These are phyloP conservation scores for Ophiostoma sp. DNA, from an alignment of 2,329 filamentous ascomycete species.

Conservation along the genomic window DNA sequence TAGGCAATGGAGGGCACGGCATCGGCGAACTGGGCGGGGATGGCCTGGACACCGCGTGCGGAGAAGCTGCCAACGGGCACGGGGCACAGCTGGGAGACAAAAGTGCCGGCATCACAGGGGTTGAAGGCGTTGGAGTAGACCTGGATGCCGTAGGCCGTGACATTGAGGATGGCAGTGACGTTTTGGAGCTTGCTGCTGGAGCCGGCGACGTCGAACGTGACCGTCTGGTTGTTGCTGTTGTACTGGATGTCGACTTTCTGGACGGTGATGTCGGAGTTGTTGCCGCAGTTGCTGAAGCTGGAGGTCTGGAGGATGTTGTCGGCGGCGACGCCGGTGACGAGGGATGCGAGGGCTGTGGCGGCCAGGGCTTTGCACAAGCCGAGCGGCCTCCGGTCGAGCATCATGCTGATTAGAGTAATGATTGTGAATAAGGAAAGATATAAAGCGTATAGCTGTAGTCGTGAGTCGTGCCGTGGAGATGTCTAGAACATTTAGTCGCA, in stretches of 20 bases:
- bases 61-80: slow-evolving; percentile 70
- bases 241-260: slow-evolving; percentile 72
- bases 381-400: slow-evolving; percentile 25
- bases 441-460: not conserved
- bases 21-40: slow-evolving; percentile 64
- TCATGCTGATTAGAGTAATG: slow-evolving; percentile 14
- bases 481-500: not conserved
- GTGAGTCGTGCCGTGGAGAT: slow-evolving; percentile 11
- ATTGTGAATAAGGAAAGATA: not conserved
- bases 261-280: slow-evolving; percentile 56
- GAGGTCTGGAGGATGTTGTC: slow-evolving; percentile 70
- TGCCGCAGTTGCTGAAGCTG: slow-evolving; percentile 70
- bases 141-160: slow-evolving; percentile 76
- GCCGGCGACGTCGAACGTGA: slow-evolving; percentile 79
- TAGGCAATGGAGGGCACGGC: slow-evolving; percentile 87
- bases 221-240: slow-evolving; percentile 64
- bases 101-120: slow-evolving; percentile 65
- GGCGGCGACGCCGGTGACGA: slow-evolving; percentile 50
- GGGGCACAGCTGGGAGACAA: slow-evolving; percentile 75
- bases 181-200: slow-evolving; percentile 69
- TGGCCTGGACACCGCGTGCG: slow-evolving; percentile 63
- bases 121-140: slow-evolving; percentile 78
- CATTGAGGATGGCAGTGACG: slow-evolving; percentile 67
- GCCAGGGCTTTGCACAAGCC: slow-evolving; percentile 21
- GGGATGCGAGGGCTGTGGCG: slow-evolving; percentile 36